phyloP scores from a whole-genome alignment of 257 asterid species.

The Orobanche coerulescens region DNA sequence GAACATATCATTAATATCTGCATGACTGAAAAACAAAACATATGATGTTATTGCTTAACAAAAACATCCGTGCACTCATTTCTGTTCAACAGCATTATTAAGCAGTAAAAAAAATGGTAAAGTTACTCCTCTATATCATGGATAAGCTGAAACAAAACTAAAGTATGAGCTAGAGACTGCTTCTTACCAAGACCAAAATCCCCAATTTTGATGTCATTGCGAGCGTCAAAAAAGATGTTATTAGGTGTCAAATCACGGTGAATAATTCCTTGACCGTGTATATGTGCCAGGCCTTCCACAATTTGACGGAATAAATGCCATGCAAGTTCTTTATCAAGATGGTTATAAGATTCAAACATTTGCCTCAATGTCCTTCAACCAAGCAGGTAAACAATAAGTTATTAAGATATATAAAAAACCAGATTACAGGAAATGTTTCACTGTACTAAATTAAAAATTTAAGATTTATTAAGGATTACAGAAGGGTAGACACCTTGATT shows the following conservation, averaged over 20 bases:
- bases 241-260: slow-evolving; percentile 98
- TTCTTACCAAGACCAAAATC: slow-evolving; percentile 98
- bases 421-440: slow-evolving; percentile 6
- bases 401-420: slow-evolving; percentile 11
- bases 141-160: not conserved
- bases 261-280: slow-evolving; percentile 94
- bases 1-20: not conserved
- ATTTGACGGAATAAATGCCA: slow-evolving; percentile 96
- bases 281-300: slow-evolving; percentile 94
- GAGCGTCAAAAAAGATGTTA: slow-evolving; percentile 93
- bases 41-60: slow-evolving; percentile 4
- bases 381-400: slow-evolving; percentile 22
- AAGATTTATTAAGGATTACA: slow-evolving; percentile 12
- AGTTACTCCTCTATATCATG: not conserved
- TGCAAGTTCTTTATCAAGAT: slow-evolving; percentile 80
- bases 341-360: slow-evolving; percentile 76
- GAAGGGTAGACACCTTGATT: not conserved
- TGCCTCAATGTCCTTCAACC: slow-evolving; percentile 80
- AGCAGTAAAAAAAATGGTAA: slow-evolving; percentile 1
- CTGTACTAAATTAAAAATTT: not conserved
- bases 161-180: slow-evolving; percentile 8
- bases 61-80: not conserved
- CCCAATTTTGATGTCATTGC: slow-evolving; percentile 93
- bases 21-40: not conserved
- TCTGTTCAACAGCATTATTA: not conserved